phyloP scores from a whole-genome alignment of 2,329 filamentous ascomycete species.

The Trichoderma simmonsii region DNA sequence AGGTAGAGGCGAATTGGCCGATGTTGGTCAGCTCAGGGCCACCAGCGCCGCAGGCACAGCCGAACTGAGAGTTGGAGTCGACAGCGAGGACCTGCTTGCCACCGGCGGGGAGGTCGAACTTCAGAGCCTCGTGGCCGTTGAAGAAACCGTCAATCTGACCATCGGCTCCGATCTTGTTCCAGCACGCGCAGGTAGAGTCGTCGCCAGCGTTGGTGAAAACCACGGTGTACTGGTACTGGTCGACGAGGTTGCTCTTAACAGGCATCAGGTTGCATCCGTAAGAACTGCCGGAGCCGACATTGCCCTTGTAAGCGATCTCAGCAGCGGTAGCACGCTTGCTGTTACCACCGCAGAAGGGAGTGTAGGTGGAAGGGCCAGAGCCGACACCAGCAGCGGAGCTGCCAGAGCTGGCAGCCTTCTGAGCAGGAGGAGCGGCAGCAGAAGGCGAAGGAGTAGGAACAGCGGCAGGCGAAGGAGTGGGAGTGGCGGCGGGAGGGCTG shows the following conservation, averaged over 20 bases:
- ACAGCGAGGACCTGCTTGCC: constrained; percentile 42
- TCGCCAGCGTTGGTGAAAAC: constrained; percentile 39
- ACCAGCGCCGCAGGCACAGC: constrained; percentile 42
- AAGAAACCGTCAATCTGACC: constrained; percentile 49
- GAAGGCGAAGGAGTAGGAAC: constrained; percentile 19
- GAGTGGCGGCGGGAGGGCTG: constrained; percentile 19
- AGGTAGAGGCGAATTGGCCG: constrained; percentile 45
- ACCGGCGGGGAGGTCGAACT: constrained; percentile 40
- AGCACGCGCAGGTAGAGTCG: constrained; percentile 42
- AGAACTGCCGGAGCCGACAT: constrained; percentile 39
- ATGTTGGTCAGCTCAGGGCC: constrained; percentile 33
- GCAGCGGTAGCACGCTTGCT: constrained; percentile 46
- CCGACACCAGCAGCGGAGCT: constrained; percentile 17
- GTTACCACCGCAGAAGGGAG: constrained; percentile 36
- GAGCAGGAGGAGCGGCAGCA: constrained; percentile 19
- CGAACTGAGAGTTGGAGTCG: constrained; percentile 48
- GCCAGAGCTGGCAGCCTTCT: constrained; percentile 4
- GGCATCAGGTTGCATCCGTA: constrained; percentile 54
- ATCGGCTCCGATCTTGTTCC: constrained; percentile 51
- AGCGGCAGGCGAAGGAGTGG: constrained; percentile 17
- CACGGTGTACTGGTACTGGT: constrained; percentile 44
- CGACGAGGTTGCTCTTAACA: constrained; percentile 35
- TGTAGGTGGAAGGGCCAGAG: constrained; percentile 24
- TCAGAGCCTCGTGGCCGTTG: constrained; percentile 38
- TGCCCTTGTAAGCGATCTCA: constrained; percentile 48